Evolutionary conservation across 495 filamentous ascomycete genomes (phyloP), one percentile per base, ranked within the genome.

Genomic region (Talaromyces borbonicus): DNA sequence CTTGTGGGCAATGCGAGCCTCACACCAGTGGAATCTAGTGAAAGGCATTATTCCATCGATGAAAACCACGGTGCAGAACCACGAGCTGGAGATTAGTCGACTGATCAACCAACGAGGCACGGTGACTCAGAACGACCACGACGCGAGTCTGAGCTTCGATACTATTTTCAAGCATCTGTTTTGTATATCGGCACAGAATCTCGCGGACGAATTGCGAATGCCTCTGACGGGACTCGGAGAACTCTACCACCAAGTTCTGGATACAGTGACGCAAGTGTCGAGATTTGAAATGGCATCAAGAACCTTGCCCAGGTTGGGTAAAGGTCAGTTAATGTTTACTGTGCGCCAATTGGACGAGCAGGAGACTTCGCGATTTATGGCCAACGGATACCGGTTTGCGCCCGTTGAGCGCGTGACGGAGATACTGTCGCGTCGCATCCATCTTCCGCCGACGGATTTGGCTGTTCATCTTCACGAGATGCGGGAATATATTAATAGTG

Each of bases 81-180:
- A 69, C 19, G 50, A 60, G 14, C 55, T 54, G 12, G 49, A 58
- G 4, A 54, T 58, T 22, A 26, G 32, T 11, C 54, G 70, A 48
- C 67, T 74, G 15, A 68, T 79, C 6, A 31, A 60, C 8, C 56
- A 62, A 1, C 56, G 61, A 25, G 60, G 64, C 25, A 54, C 57
- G 2, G 50, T 57, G 0, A 59, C 57, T 29, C 58, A 68, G 38
- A 57, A 63, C 32, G 63, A 68, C 8, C 66, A 60, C 3, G 65
- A 71, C 30, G n/a, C 65, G 23, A 55, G 61, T 26, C 56, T 56
- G n/a, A 72, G 85, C 47, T 90, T 92, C 52, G 79, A 84, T 22
- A 68, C 80, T 15, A 67, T 87, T 9, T 90, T 95, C 63, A 83
- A 86, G n/a, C 86, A 92, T 47, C 71, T 85, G 5, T 95, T 95